Base-by-base conservation (phyloP, 768 basidiomycete species). In the Leccinum olivaceopallidum region DNA sequence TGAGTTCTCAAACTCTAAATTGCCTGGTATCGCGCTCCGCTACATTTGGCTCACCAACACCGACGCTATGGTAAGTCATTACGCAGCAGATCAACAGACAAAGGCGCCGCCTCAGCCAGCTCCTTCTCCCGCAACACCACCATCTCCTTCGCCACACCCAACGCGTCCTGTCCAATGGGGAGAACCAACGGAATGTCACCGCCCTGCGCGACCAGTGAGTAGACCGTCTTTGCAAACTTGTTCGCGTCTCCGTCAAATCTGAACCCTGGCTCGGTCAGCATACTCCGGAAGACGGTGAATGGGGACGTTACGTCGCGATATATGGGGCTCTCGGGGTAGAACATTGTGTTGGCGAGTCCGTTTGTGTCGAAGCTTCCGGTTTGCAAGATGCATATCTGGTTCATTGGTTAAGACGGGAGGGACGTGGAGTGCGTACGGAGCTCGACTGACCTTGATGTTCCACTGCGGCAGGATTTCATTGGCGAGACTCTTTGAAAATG, bases 391-490 rank as follows among this genome's bases (percentile, higher is more conserved):
- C 64, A 64, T 42, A 70, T 60, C 65, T 70, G n/a, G 9, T 30
- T 14, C 53, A 10, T n/a, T 30, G 47, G 24, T 30, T 22, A 7
- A 7, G 49, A 28, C 2, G 26, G 16, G 12, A 30, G 13, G 6
- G 37, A 12, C 36, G 24, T 2, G 6, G 4, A 13, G n/a, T 51
- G 12, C 5, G 5, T 22, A 6, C 39, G 1, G 16, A 16, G 24
- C 5, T 3, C 10, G 3, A 18, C 61, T 24, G 5, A 63, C 63
- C 58, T 58, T 63, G 65, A 80, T 80, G 58, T 80, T 81, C 79
- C 81, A 81, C 13, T 65, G 66, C 1, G 77, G 78, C 18, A 70
- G 67, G 47, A 81, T 42, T 55, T 81, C 80, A 44, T 67, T 68
- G 1, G 68, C 63, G 5, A 80, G 59, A 4, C 72, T 55, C 58